A percentile compares a stretch with the other conserved stretches of the same genome.
phyloP scores from a whole-genome alignment of 306 rosid species.

The Erythrophleum fordii region DNA sequence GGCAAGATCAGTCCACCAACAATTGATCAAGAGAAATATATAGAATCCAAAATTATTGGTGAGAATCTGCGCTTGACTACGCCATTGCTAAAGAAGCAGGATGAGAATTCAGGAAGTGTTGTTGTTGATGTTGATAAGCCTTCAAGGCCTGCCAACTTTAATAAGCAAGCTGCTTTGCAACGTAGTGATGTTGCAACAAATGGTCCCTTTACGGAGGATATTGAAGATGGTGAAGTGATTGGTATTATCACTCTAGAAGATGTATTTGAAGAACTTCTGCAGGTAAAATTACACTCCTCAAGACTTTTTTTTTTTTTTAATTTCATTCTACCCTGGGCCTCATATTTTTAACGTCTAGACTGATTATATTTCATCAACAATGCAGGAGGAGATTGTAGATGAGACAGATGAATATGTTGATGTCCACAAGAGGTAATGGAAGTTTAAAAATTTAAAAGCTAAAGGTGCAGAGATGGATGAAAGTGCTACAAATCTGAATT shows the following conservation, averaged over 20 bases:
- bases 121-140: constrained; percentile 72
- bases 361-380: constrained; percentile 31
- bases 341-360: constrained; percentile 2
- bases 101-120: constrained; percentile 50
- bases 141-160: constrained; percentile 47
- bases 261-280: constrained; percentile 98
- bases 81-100: constrained; percentile 69
- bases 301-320: not conserved
- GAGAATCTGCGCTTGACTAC: constrained; percentile 60
- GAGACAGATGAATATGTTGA: constrained; percentile 98
- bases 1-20: constrained; percentile 48
- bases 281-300: constrained; percentile 51
- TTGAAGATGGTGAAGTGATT: constrained; percentile 91
- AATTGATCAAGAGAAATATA: constrained; percentile 56
- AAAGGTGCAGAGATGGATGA: constrained; percentile 3
- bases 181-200: constrained; percentile 46
- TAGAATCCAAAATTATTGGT: constrained; percentile 41
- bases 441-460: constrained; percentile 19
- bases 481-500: constrained; percentile 22
- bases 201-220: constrained; percentile 59
- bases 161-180: constrained; percentile 44
- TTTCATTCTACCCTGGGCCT: not conserved
- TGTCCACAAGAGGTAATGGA: constrained; percentile 87
- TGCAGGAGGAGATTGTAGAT: constrained; percentile 97
- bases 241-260: constrained; percentile 98